Conservation (phyloP, 768 basidiomycete genomes). For the Clavaria fumosa region DNA sequence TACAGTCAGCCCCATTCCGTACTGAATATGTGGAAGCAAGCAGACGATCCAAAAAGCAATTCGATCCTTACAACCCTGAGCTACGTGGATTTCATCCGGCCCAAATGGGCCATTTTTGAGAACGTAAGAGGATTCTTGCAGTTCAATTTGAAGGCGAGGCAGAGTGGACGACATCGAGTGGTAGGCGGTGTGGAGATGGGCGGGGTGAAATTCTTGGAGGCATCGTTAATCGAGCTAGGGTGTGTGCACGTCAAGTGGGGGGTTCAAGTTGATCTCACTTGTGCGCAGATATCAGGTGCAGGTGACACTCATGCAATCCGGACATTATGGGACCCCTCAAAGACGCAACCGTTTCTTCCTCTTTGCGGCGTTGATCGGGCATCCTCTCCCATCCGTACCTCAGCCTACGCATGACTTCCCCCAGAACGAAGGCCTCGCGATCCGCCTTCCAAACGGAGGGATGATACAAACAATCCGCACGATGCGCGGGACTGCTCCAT, state of each 20-base stretch:
- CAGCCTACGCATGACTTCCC: constrained; percentile 42
- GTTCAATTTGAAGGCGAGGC: constrained; percentile 26
- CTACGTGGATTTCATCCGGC: constrained; percentile 31
- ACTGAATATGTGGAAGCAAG: constrained; percentile 56
- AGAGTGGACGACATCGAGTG: constrained; percentile 28
- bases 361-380: constrained; percentile 28
- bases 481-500: constrained; percentile 35
- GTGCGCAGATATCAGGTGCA: constrained; percentile 38
- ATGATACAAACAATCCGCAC: constrained; percentile 30
- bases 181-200: constrained; percentile 59
- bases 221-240: constrained; percentile 53
- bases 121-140: constrained; percentile 38
- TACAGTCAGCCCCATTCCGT: constrained; percentile 60
- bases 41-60: constrained; percentile 52
- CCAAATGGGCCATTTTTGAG: constrained; percentile 31
- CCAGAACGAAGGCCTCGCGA: constrained; percentile 26
- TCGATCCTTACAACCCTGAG: constrained; percentile 47
- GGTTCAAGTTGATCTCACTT: no score
- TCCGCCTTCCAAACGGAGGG: constrained; percentile 32
- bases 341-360: constrained; percentile 37
- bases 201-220: constrained; percentile 50
- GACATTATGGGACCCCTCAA: constrained; percentile 43
- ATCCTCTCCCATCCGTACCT: constrained; percentile 33
- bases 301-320: constrained; percentile 35
- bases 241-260: constrained; percentile 16